Base-by-base conservation (phyloP, 805 yeast species). In the Candida fluviatilis region DNA sequence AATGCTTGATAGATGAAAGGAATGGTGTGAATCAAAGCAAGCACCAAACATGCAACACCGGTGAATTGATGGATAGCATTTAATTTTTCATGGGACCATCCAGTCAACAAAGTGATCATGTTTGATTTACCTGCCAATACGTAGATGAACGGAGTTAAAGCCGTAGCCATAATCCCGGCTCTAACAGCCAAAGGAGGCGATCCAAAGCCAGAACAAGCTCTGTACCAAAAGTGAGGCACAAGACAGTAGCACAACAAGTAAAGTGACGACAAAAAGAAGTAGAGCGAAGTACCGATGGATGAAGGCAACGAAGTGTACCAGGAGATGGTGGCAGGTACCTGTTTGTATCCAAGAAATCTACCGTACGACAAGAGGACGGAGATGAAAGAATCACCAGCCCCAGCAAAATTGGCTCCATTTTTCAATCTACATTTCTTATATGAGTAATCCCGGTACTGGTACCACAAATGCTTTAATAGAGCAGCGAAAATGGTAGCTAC, bases 111-210 rank as follows among this genome's bases (percentile, higher is more conserved):
- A 10, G 76, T 64, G 30, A 76, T 64, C 37, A 75, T 47, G 49
- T 76, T 78, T 4, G 75, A 51, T 51, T 78, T 77, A 2, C 82
- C 82, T 0, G 78, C 67, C 39, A 76, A 49, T 3, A 75, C 58
- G 38, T 68, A 66, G 27, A 76, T 53, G 48, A 75, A 72, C 0
- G 82, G 82, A 5, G 73, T 62, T 32, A 76, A 54, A 0, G 78
- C 76, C 23, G 66, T 57, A 1, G 76, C 67, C 69, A 71, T 67
- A 19, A 74, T 43, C 2, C 81, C 82, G 1, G 80, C 60, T 34
- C 82, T 54, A 1, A 73, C 69, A 0, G 78, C 78, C 25, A 78
- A 42, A 7, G 82, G 82, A n/a, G 82, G 78, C 3, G 78, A 63
- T 1, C 82, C 83, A 52, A 76, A 76, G 0, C 76, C 78, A 4